phyloP scores from a whole-genome alignment of 257 asterid species.

The Nicotiana otophora region DNA sequence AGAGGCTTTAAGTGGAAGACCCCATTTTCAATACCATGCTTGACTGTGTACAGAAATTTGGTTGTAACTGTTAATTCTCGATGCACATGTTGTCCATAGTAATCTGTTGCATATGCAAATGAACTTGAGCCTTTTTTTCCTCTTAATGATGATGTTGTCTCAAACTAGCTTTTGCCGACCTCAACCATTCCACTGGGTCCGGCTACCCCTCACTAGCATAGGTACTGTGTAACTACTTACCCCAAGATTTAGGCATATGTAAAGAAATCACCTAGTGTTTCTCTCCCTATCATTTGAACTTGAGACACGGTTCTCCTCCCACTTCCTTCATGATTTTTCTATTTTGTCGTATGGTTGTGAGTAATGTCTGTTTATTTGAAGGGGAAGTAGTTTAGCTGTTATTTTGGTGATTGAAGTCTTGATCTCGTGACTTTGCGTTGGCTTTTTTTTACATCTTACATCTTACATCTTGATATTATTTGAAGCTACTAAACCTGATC shows the following conservation, averaged over 20 bases:
- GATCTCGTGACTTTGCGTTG: background rate
- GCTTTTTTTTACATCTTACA: background rate
- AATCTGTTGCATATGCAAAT: background rate
- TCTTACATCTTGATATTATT: background rate
- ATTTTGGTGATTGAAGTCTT: background rate
- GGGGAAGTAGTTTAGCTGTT: background rate
- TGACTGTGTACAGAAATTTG: background rate
- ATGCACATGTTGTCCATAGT: background rate
- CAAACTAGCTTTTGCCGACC: too few relatives aligned
- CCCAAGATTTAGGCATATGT: too few relatives aligned
- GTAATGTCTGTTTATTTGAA: background rate
- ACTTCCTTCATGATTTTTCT: background rate
- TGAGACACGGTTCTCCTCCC: too few relatives aligned
- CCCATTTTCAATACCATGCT: background rate
- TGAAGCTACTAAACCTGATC: background rate
- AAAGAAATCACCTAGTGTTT: too few relatives aligned
- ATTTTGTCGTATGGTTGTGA: background rate
- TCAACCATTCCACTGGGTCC: too few relatives aligned
- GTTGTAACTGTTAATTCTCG: background rate
- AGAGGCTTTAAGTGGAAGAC: background rate
- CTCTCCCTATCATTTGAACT: too few relatives aligned
- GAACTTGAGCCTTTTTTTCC: background rate
- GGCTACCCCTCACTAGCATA: too few relatives aligned
- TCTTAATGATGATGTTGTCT: too few relatives aligned
- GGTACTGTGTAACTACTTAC: too few relatives aligned